These are phyloP conservation scores for Rhynchosporium secalis DNA, from an alignment of 2,329 filamentous ascomycete genomes.

Conservation along the genomic window DNA sequence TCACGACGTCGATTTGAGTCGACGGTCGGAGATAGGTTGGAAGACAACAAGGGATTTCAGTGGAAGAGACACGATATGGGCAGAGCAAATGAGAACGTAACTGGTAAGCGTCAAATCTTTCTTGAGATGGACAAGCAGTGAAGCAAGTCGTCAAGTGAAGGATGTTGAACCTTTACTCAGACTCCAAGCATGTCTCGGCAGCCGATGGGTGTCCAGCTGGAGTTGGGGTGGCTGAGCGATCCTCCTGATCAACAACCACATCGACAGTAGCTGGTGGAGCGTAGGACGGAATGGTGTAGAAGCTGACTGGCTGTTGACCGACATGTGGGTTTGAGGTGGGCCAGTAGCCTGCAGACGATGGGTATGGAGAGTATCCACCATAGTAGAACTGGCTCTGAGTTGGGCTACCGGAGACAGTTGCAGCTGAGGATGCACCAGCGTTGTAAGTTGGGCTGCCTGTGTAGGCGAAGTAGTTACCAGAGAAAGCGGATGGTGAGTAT, in stretches of 20 bases:
- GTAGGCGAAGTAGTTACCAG: slow-evolving; percentile 26
- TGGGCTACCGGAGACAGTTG: slow-evolving; percentile 24
- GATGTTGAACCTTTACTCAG: slow-evolving; percentile 19
- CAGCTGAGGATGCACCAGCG: slow-evolving; percentile 13
- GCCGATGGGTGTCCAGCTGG: slow-evolving; percentile 26
- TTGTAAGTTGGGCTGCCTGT: slow-evolving; percentile 21
- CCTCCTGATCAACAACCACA: slow-evolving; percentile 23
- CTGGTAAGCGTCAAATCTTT: background rate
- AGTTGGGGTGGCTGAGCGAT: slow-evolving; percentile 34
- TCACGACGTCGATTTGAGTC: slow-evolving; percentile 8
- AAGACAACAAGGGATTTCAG: slow-evolving; percentile 9
- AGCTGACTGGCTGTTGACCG: slow-evolving; percentile 5
- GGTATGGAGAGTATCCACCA: slow-evolving; percentile 20
- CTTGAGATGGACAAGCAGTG: slow-evolving; percentile 8
- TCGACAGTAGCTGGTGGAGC: slow-evolving; percentile 13
- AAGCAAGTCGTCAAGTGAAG: slow-evolving; percentile 7
- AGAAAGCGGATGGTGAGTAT: slow-evolving; percentile 15
- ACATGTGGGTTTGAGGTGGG: slow-evolving; percentile 13
- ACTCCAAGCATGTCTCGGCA: slow-evolving; percentile 24
- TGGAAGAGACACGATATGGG: slow-evolving; percentile 8
- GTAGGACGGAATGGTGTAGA: slow-evolving; percentile 18
- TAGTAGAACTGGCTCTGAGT: slow-evolving; percentile 21
- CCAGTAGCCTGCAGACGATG: slow-evolving; percentile 15
- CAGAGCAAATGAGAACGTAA: slow-evolving; percentile 11
- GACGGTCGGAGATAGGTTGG: slow-evolving; percentile 1